Evolutionary conservation across 1,284 basidiomycete genomes (phyloP).

Genomic region (Inonotus hispidus): DNA sequence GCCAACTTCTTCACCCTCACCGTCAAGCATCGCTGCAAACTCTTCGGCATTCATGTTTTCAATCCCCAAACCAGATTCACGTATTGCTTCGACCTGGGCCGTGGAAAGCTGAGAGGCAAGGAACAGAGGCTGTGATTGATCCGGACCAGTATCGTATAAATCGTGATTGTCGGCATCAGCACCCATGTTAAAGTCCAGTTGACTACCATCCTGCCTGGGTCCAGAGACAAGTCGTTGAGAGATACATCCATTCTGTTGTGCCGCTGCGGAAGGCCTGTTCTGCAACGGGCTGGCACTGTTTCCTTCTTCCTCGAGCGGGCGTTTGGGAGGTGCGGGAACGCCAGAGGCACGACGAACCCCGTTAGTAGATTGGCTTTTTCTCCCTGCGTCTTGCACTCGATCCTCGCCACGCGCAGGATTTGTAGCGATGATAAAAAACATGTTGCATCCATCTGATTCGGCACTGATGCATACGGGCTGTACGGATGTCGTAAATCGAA

Average conservation of each 20-base stretch:
- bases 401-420: conserved; percentile 42
- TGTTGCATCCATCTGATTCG: conserved; percentile 55
- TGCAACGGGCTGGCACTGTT: background rate
- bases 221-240: background rate
- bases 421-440: conserved; percentile 70
- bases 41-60: conserved; percentile 62
- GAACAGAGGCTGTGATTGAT: conserved; percentile 55
- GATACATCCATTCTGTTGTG: background rate
- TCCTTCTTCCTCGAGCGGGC: conserved; percentile 4
- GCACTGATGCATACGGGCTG: conserved; percentile 70
- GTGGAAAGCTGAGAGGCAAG: conserved; percentile 56
- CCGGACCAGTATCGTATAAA: conserved; percentile 15
- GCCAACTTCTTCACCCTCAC: conserved; percentile 55
- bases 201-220: background rate
- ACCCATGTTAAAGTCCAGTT: background rate
- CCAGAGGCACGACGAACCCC: conserved; percentile 4
- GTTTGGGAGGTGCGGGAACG: conserved; percentile 4
- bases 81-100: conserved; percentile 44
- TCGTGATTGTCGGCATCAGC: conserved; percentile 16
- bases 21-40: conserved; percentile 57
- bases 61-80: conserved; percentile 54
- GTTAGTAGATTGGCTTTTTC: conserved; percentile 19
- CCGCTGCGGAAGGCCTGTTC: background rate
- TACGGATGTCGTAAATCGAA: conserved; percentile 68
- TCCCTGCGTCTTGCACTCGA: conserved; percentile 25